Percentiles rank a stretch among this genome's conserved stretches.
These are phyloP conservation scores for Fistulifera solaris DNA, from an alignment of 108 stramenopile genomes.

Conservation along the genomic window DNA sequence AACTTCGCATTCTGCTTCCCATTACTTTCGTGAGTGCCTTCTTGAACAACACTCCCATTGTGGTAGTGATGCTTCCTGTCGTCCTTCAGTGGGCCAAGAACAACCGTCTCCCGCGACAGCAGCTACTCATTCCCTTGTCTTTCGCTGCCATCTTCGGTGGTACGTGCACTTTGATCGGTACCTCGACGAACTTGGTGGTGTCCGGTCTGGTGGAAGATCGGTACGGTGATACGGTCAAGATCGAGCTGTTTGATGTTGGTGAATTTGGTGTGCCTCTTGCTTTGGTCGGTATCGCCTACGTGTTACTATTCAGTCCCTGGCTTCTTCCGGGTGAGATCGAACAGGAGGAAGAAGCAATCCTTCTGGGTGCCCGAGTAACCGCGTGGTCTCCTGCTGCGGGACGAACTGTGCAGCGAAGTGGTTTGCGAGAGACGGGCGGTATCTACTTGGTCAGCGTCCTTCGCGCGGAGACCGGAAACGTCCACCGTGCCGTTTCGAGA, in stretches of 20 bases:
- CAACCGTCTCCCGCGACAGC: conserved; percentile 41
- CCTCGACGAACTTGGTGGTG: conserved; percentile 81
- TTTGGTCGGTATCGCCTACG: conserved; percentile 58
- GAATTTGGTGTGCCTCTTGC: conserved; percentile 70
- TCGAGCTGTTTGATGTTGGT: conserved; percentile 71
- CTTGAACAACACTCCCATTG: conserved; percentile 85
- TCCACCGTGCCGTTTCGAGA: conserved; percentile 80
- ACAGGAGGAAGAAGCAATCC: conserved; percentile 21
- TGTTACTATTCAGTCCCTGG: conserved; percentile 48
- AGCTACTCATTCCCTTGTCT: conserved; percentile 72
- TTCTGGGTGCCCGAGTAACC: conserved; percentile 66
- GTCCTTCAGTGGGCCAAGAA: conserved; percentile 67
- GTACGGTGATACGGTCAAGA: conserved; percentile 37
- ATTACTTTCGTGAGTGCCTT: conserved; percentile 71
- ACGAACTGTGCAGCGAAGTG: conserved; percentile 61
- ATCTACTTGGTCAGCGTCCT: conserved; percentile 77
- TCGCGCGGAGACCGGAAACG: conserved; percentile 71
- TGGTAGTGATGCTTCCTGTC: conserved; percentile 87
- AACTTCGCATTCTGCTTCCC: conserved; percentile 53
- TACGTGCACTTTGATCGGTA: conserved; percentile 85
- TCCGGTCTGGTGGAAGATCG: conserved; percentile 38
- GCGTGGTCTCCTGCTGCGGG: conserved; percentile 72
- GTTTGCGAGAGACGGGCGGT: conserved; percentile 72
- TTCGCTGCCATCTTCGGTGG: conserved; percentile 84
- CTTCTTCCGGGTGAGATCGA: conserved; percentile 48